These are phyloP conservation scores for Camelina neglecta DNA, from an alignment of 345 rosid genomes.

Conservation along the genomic window DNA sequence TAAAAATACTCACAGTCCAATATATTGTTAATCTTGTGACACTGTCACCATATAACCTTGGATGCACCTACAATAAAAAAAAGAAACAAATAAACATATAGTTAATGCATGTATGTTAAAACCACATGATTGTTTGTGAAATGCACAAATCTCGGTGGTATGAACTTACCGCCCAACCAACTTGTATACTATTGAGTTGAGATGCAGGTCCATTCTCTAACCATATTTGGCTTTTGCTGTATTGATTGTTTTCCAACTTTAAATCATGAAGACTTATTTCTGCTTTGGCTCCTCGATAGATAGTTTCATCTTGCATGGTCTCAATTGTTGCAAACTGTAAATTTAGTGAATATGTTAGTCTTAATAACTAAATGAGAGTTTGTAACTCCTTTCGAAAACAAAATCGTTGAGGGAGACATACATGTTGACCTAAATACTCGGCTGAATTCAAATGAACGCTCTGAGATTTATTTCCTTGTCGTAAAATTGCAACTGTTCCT, in stretches of 20 bases:
- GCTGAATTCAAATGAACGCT: slow-evolving; percentile 22
- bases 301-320: slow-evolving; percentile 24
- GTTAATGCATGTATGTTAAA: background rate
- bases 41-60: slow-evolving; percentile 38
- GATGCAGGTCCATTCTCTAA: slow-evolving; percentile 34
- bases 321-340: slow-evolving; percentile 40
- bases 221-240: slow-evolving; percentile 37
- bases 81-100: background rate
- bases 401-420: background rate
- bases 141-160: background rate
- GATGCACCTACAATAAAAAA: slow-evolving; percentile 28
- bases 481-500: slow-evolving; percentile 29
- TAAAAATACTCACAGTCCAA: slow-evolving; percentile 36
- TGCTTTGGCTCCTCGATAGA: slow-evolving; percentile 34
- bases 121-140: background rate
- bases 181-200: slow-evolving; percentile 34
- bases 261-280: slow-evolving; percentile 27
- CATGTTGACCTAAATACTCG: slow-evolving; percentile 25
- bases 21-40: slow-evolving; percentile 27
- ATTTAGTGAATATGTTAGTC: background rate
- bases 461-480: slow-evolving; percentile 17
- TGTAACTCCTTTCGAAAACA: background rate
- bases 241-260: slow-evolving; percentile 12
- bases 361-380: background rate
- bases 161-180: slow-evolving; percentile 38